Evolutionary conservation across 176 grass and related monocot genomes (phyloP).

Genomic region (Triticum turgidum): DNA sequence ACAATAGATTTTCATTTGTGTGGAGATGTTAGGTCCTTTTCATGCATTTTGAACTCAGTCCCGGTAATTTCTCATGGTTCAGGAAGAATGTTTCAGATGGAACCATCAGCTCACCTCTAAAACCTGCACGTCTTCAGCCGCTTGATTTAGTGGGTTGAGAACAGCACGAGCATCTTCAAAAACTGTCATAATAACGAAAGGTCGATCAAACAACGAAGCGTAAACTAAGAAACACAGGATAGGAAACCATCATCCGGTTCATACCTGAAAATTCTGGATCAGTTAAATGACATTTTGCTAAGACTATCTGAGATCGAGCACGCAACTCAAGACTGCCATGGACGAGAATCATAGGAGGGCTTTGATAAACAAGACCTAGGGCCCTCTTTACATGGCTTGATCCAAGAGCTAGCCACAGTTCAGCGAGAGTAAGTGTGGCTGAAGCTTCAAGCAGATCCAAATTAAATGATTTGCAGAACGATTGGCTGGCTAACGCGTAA

Average conservation of each 20-base stretch:
- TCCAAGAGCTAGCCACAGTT: slow-evolving; percentile 82
- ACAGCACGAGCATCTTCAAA: slow-evolving; percentile 47
- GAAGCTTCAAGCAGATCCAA: slow-evolving; percentile 86
- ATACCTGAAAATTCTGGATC: slow-evolving; percentile 68
- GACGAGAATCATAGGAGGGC: slow-evolving; percentile 80
- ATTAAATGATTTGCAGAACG: slow-evolving; percentile 92
- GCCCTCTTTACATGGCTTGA: slow-evolving; percentile 68
- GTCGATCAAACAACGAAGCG: not conserved
- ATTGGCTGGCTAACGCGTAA: slow-evolving; percentile 77
- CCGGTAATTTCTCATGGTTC: not conserved
- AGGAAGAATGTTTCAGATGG: not conserved
- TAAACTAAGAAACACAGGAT: not conserved
- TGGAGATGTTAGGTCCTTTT: not conserved
- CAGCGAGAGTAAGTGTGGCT: slow-evolving; percentile 70
- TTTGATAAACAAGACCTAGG: slow-evolving; percentile 55
- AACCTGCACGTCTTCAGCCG: slow-evolving; percentile 68
- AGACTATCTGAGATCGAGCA: slow-evolving; percentile 62
- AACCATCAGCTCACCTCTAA: slow-evolving; percentile 58
- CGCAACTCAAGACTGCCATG: slow-evolving; percentile 79
- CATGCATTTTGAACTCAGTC: not conserved
- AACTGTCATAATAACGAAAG: slow-evolving; percentile 42
- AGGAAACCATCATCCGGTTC: not conserved
- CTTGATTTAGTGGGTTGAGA: slow-evolving; percentile 75
- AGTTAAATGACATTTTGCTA: slow-evolving; percentile 77
- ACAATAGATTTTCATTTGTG: not conserved